These are phyloP conservation scores for Elsinoe perseae DNA, from an alignment of 2,329 filamentous ascomycete species.

Conservation along the genomic window DNA sequence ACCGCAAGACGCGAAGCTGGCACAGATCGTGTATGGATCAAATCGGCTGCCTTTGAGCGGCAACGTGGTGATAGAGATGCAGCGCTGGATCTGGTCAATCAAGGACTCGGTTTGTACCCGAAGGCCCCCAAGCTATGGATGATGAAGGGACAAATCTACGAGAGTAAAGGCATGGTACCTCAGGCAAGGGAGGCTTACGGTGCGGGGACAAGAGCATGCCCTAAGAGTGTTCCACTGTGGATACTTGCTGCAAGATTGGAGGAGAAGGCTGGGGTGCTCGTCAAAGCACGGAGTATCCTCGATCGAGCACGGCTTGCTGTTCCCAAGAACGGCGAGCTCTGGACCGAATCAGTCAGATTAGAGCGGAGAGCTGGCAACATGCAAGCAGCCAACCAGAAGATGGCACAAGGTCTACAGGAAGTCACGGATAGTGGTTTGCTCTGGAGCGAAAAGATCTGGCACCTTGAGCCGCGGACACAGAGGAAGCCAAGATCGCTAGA, in stretches of 20 bases:
- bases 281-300: slow-evolving; percentile 89
- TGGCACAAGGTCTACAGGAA: slow-evolving; percentile 89
- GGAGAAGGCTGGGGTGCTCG: slow-evolving; percentile 70
- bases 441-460: slow-evolving; percentile 93
- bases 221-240: slow-evolving; percentile 80
- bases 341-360: slow-evolving; percentile 88
- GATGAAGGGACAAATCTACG: slow-evolving; percentile 98
- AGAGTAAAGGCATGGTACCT: slow-evolving; percentile 66
- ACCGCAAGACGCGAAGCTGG: slow-evolving; percentile 81
- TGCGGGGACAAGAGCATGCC: slow-evolving; percentile 78
- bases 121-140: slow-evolving; percentile 87
- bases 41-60: slow-evolving; percentile 87
- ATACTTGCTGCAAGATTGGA: slow-evolving; percentile 82
- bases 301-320: slow-evolving; percentile 84
- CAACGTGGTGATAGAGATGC: slow-evolving; percentile 71
- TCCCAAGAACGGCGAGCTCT: slow-evolving; percentile 75
- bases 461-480: slow-evolving; percentile 84
- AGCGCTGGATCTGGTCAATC: slow-evolving; percentile 78
- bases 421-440: slow-evolving; percentile 79
- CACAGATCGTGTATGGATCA: slow-evolving; percentile 95
- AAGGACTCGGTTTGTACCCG: slow-evolving; percentile 80
- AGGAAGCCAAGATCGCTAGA: slow-evolving; percentile 85
- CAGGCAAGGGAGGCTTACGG: slow-evolving; percentile 86
- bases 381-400: slow-evolving; percentile 77
- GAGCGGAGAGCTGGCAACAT: slow-evolving; percentile 81